Conservation (phyloP, 2,329 filamentous ascomycete species). For the Venturia oleaginea region DNA sequence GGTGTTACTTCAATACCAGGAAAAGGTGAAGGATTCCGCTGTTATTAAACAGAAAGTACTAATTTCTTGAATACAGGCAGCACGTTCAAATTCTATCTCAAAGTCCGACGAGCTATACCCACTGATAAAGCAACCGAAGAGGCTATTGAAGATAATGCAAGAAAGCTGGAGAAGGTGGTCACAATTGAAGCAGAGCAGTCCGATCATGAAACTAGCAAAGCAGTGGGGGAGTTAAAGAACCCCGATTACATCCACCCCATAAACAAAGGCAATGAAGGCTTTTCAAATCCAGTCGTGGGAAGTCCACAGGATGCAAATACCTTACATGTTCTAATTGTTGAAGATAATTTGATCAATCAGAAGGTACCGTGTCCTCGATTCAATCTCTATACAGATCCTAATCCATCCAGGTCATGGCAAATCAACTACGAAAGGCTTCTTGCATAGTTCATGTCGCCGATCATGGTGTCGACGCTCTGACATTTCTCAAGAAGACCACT, state of each 20-base stretch:
- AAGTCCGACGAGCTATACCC: conserved; percentile 20
- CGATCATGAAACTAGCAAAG: not conserved
- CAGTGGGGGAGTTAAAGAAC: not conserved
- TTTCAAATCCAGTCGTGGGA: conserved; percentile 2
- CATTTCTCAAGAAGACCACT: conserved; percentile 10
- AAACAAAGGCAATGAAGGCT: not conserved
- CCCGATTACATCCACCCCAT: not conserved
- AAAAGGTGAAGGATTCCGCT: too few species aligned
- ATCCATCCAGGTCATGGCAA: conserved; percentile 9
- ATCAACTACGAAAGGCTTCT: conserved; percentile 7
- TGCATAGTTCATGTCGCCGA: conserved; percentile 10
- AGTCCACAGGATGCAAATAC: not conserved
- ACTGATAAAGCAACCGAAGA: not conserved
- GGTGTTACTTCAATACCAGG: conserved; percentile 52
- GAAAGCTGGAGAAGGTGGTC: not conserved
- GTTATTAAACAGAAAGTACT: too few species aligned
- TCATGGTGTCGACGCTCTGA: conserved; percentile 12
- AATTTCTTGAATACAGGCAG: too few species aligned
- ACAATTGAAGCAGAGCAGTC: not conserved
- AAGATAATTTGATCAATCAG: conserved; percentile 15
- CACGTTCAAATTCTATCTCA: conserved; percentile 60
- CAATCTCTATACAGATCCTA: not conserved
- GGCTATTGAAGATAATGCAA: not conserved
- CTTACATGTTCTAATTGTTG: conserved; percentile 11
- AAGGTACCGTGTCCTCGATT: not conserved